These are phyloP conservation scores for Kickxella alabastrina DNA, from an alignment of 192 early-diverging fungal genomes.

Conservation along the genomic window DNA sequence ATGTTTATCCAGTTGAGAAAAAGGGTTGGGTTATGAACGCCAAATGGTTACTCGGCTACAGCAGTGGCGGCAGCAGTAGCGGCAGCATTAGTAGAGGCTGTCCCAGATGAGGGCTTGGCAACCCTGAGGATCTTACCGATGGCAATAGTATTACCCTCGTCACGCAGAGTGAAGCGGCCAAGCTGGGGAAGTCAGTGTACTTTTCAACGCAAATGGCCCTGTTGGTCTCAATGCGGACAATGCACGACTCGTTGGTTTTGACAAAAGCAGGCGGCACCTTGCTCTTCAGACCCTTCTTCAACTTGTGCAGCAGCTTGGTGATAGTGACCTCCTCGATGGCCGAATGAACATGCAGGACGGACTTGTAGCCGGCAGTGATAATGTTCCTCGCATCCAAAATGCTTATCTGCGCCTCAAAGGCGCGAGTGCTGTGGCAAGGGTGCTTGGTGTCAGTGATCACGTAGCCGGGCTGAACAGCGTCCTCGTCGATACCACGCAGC, in stretches of 20 bases:
- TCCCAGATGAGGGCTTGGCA: constrained; percentile 16
- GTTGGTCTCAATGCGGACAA: constrained; percentile 77
- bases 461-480: constrained; percentile 81
- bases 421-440: constrained; percentile 74
- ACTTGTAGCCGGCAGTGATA: constrained; percentile 91
- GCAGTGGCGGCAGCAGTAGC: constrained; percentile 3
- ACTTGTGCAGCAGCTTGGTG: constrained; percentile 74
- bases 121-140: constrained; percentile 93
- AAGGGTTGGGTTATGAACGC: too few species aligned
- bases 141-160: constrained; percentile 84
- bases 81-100: constrained; percentile 4
- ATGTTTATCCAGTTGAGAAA: too few species aligned
- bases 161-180: constrained; percentile 97
- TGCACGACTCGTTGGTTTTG: constrained; percentile 85
- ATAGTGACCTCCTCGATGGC: constrained; percentile 85
- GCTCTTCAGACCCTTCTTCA: constrained; percentile 86
- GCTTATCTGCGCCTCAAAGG: constrained; percentile 82
- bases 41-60: too few species aligned
- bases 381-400: constrained; percentile 95
- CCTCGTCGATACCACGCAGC: constrained; percentile 90
- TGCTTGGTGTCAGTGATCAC: constrained; percentile 76
- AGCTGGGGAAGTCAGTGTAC: constrained; percentile 85
- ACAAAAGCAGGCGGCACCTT: constrained; percentile 89
- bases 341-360: constrained; percentile 89
- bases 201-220: constrained; percentile 82